Conservation (phyloP, 805 yeast genomes). For the Lipomyces spencermartinsiae region DNA sequence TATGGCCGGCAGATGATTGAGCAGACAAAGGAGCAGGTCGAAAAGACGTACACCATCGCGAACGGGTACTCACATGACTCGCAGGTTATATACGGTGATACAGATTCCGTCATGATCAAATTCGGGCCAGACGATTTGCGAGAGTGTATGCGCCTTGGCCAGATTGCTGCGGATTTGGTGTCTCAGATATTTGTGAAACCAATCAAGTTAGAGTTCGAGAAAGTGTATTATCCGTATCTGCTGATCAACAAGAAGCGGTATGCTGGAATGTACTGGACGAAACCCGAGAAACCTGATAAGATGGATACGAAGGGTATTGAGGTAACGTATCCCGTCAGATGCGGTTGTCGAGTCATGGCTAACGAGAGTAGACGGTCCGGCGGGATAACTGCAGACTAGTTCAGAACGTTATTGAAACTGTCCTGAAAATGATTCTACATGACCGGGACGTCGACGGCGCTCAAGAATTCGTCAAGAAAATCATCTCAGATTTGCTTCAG, state of each 20-base stretch:
- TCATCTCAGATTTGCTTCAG: constrained; percentile 88
- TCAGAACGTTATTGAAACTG: constrained; percentile 91
- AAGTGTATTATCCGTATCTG: constrained; percentile 92
- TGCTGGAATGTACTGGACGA: constrained; percentile 97
- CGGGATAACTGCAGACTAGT: constrained; percentile 96
- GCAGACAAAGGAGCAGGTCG: constrained; percentile 81
- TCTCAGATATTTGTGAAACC: constrained; percentile 81
- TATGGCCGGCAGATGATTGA: constrained; percentile 98
- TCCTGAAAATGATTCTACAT: constrained; percentile 80
- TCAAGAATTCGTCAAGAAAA: constrained; percentile 78
- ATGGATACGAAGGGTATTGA: constrained; percentile 99
- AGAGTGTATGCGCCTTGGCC: constrained; percentile 88
- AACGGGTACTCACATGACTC: constrained; percentile 89
- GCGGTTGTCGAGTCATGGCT: not conserved
- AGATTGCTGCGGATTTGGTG: constrained; percentile 90
- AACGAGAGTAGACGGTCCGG: constrained; percentile 72
- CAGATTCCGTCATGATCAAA: constrained; percentile 99
- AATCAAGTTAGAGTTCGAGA: constrained; percentile 93
- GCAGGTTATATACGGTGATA: constrained; percentile 94
- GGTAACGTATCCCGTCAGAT: not conserved
- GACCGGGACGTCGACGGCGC: constrained; percentile 88
- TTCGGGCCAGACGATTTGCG: constrained; percentile 83
- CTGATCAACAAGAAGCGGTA: constrained; percentile 94
- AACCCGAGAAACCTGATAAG: constrained; percentile 88
- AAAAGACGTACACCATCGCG: constrained; percentile 73